These are phyloP conservation scores for Manihot esculenta DNA, from an alignment of 441 rosid genomes.

Conservation along the genomic window DNA sequence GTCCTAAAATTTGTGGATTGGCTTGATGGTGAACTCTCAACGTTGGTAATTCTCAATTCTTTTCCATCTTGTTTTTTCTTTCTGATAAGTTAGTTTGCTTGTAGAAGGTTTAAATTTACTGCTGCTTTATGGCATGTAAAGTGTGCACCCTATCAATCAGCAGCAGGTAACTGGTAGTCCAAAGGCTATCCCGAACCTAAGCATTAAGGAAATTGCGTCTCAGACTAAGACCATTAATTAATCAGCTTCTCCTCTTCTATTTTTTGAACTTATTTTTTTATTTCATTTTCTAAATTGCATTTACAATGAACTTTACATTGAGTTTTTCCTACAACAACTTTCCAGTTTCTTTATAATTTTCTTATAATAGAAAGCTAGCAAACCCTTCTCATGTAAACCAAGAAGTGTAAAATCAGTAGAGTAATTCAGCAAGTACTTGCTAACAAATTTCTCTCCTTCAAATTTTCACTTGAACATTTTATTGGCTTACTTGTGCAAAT, in stretches of 20 bases:
- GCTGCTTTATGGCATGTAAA: neutral
- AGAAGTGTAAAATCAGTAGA: neutral
- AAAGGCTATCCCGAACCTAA: neutral
- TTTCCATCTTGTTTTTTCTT: conserved; percentile 7
- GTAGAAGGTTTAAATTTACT: neutral
- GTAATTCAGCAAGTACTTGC: neutral
- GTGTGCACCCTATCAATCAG: neutral
- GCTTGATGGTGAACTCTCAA: conserved; percentile 74
- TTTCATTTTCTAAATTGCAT: neutral
- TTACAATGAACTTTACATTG: neutral
- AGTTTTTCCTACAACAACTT: neutral
- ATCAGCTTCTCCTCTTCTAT: neutral
- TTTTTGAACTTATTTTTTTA: neutral
- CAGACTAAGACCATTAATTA: neutral
- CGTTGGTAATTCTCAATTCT: conserved; percentile 55
- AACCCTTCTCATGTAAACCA: neutral
- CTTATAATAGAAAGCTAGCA: neutral
- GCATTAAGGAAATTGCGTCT: neutral
- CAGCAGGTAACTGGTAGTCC: neutral
- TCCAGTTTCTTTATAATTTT: neutral
- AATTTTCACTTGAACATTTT: neutral
- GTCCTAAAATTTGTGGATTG: conserved; percentile 73
- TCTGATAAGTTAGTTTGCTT: neutral
- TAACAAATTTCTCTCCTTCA: neutral
- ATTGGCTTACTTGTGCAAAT: neutral